Percentiles rank a stretch among this genome's conserved stretches.
Evolutionary conservation across 345 rosid species (phyloP).

Genomic region (Crucihimalaya himalaica): DNA sequence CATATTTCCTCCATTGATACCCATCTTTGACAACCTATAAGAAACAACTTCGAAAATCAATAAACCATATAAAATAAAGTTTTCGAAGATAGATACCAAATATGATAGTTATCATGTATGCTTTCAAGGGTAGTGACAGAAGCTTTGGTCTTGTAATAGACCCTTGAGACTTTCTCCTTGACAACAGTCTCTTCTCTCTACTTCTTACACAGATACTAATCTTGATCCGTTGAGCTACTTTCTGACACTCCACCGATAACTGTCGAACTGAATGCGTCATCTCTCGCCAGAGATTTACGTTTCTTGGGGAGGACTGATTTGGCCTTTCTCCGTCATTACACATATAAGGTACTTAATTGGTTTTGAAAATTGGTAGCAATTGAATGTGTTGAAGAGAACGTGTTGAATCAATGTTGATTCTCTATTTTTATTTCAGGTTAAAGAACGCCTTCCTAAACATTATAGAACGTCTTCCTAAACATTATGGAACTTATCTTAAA

Average conservation of each 20-base stretch:
- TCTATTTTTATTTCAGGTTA: too few species aligned
- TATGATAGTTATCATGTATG: background rate
- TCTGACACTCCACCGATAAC: conserved; percentile 61
- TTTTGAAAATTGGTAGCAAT: too few species aligned
- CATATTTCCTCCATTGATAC: conserved; percentile 98
- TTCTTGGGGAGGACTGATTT: conserved; percentile 60
- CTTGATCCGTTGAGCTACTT: conserved; percentile 91
- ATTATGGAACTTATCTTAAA: too few species aligned
- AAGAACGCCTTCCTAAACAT: too few species aligned
- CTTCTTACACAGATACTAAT: conserved; percentile 75
- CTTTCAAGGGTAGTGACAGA: conserved; percentile 83
- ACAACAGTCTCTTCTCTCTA: conserved; percentile 67
- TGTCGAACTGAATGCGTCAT: conserved; percentile 29
- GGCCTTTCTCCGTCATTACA: conserved; percentile 46
- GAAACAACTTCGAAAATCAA: conserved; percentile 12
- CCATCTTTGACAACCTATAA: conserved; percentile 93
- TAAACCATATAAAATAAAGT: background rate
- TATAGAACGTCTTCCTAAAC: too few species aligned
- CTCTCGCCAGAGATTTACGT: conserved; percentile 65
- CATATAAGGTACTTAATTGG: too few species aligned
- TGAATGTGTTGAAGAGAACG: too few species aligned
- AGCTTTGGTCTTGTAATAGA: conserved; percentile 62
- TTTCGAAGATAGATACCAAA: background rate
- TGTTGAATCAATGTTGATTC: too few species aligned
- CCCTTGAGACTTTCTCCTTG: conserved; percentile 69